Evolutionary conservation across 1,284 basidiomycete genomes (phyloP), one percentile per base, ranked within the genome.

Genomic region (Malassezia yamatoensis): DNA sequence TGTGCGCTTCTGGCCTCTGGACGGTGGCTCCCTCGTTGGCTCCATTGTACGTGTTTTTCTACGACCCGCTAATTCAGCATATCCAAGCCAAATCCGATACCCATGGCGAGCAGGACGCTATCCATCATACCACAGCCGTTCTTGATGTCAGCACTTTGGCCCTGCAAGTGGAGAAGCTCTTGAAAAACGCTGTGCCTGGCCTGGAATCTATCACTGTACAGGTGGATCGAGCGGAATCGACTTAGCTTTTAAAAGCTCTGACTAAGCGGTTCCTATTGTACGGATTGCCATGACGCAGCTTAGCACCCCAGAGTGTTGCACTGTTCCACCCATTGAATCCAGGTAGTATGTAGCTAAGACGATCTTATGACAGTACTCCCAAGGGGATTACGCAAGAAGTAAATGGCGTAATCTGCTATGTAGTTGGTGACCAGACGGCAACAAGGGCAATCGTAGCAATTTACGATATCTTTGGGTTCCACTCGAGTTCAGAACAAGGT

Each of bases 1-100:
- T 1, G 84, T 91, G 0, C 82, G 89, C 15, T 94, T 99, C 77
- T 98, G 94, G 94, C 90, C 91, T 0, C 90, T 94, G 76, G 93
- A 96, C 74, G 82, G 87, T 2, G 81, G 82, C 10, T 84, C 83
- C 43, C 74, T 94, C 34, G 83, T 96, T 64, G 93, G 93, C 16
- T 88, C 88, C 2, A 88, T 98, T 55, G 88, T 88, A 42, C 41
- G 44, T 44, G 21, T 45, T 24, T 41, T 37, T 33, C 32, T 40
- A 18, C 41, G n/a, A 33, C 29, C 18, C 39, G 35, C 20, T 40
- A 13, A 41, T 43, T 16, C 36, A 49, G 41, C 49, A 50, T 51
- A 18, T 60, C 42, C 48, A 62, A 24, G 24, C 45, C 16, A 20
- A 35, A 52, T 29, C 62, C 51, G 64, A 44, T 52, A 54, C 55